A percentile compares a stretch with the other conserved stretches of the same genome.
Evolutionary conservation across 108 stramenopile genomes (phyloP).

Genomic region (Nitzschia sp.): DNA sequence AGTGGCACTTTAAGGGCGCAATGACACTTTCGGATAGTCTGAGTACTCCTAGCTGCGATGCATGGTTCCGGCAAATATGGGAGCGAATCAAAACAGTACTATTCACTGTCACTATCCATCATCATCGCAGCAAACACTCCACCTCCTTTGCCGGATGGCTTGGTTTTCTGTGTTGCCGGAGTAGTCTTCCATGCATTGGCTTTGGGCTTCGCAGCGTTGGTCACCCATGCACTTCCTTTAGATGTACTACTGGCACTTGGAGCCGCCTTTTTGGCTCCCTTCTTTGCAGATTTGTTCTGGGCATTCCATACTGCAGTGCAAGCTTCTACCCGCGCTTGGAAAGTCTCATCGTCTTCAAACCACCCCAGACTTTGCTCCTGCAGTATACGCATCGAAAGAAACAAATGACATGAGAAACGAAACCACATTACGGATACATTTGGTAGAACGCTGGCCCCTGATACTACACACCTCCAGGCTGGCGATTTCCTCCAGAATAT

Average conservation of each 20-base stretch:
- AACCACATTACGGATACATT: too few species aligned
- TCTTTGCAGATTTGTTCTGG: conserved; percentile 17
- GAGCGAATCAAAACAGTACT: too few species aligned
- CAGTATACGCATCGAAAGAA: not conserved
- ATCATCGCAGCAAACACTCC: conserved; percentile 88
- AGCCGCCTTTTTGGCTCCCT: conserved; percentile 21
- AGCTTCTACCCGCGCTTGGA: conserved; percentile 55
- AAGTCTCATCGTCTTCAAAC: conserved; percentile 84
- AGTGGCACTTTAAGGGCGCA: too few species aligned
- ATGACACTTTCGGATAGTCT: too few species aligned
- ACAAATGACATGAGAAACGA: not conserved
- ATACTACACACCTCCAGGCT: conserved; percentile 59
- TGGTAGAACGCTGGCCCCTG: too few species aligned
- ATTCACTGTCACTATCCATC: conserved; percentile 87
- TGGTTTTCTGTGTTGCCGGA: conserved; percentile 32
- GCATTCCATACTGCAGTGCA: conserved; percentile 35
- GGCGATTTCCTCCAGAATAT: conserved; percentile 69
- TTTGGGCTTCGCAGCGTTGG: conserved; percentile 43
- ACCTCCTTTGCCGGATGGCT: conserved; percentile 33
- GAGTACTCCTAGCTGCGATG: too few species aligned
- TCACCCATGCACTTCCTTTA: conserved; percentile 38
- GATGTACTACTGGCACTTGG: not conserved
- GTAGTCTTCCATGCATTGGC: conserved; percentile 1
- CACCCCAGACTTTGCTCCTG: conserved; percentile 60
- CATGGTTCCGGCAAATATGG: too few species aligned